These are phyloP conservation scores for Tolypocladium album DNA, from an alignment of 2,329 filamentous ascomycete species.

Conservation along the genomic window DNA sequence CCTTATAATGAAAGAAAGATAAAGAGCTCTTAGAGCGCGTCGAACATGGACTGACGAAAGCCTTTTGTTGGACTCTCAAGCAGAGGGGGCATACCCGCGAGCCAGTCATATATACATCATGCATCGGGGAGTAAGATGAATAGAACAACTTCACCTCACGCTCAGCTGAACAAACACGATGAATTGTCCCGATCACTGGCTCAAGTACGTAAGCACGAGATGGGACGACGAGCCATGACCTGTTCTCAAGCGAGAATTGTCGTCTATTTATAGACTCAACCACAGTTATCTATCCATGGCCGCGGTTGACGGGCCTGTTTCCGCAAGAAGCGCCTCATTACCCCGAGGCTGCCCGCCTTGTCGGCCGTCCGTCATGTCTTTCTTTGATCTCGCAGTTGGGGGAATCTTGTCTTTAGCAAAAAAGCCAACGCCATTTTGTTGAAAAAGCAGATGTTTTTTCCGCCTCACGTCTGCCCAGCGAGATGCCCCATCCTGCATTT, in stretches of 20 bases:
- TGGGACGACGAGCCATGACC: not conserved
- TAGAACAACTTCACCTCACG: not conserved
- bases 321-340: constrained; percentile 5
- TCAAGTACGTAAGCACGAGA: not conserved
- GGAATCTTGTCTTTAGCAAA: constrained; percentile 25
- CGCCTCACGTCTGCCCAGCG: constrained; percentile 17
- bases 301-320: constrained; percentile 32
- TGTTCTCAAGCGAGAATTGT: constrained; percentile 5
- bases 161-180: not conserved
- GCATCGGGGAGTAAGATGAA: not conserved
- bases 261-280: constrained; percentile 12
- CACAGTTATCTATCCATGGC: constrained; percentile 16
- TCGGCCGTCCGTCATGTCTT: constrained; percentile 6
- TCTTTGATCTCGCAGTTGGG: constrained; percentile 18
- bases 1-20: not conserved
- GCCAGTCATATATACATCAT: not conserved
- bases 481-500: constrained; percentile 11
- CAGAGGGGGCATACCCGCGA: not conserved
- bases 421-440: constrained; percentile 27
- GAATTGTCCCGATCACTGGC: not conserved
- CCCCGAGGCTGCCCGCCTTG: not conserved
- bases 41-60: not conserved
- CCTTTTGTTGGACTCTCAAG: not conserved
- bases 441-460: constrained; percentile 28
- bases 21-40: not conserved